phyloP scores from a whole-genome alignment of 257 asterid genomes.

The Catharanthus roseus region DNA sequence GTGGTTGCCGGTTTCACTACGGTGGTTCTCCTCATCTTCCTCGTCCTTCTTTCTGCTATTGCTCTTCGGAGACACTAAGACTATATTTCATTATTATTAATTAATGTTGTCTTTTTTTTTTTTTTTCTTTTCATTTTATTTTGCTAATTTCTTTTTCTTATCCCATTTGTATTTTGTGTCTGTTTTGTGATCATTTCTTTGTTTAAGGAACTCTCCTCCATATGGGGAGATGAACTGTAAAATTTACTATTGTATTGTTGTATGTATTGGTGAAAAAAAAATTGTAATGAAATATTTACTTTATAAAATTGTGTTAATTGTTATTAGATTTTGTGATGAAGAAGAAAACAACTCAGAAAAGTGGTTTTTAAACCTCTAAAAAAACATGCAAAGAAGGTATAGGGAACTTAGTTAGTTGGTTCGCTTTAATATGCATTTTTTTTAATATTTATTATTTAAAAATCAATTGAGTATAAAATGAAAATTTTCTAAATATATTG shows the following conservation, averaged over 20 bases:
- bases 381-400: too few relatives aligned
- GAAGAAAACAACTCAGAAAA: neutral
- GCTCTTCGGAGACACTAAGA: slow-evolving; percentile 37
- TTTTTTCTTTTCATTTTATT: neutral
- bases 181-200: neutral
- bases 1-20: slow-evolving; percentile 46
- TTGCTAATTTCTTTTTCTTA: neutral
- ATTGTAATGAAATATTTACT: neutral
- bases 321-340: neutral
- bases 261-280: neutral
- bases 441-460: too few relatives aligned
- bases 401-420: too few relatives aligned
- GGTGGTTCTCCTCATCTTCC: slow-evolving; percentile 36
- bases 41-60: slow-evolving; percentile 49
- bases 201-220: neutral
- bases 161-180: neutral
- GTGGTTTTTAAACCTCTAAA: too few relatives aligned
- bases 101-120: too few relatives aligned
- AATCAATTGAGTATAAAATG: too few relatives aligned
- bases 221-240: neutral
- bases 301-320: neutral
- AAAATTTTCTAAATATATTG: too few relatives aligned
- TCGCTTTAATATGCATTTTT: too few relatives aligned
- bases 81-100: too few relatives aligned
- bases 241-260: neutral